phyloP scores from a whole-genome alignment of 2,329 filamentous ascomycete species.

The Rhinocladiella mackenziei region DNA sequence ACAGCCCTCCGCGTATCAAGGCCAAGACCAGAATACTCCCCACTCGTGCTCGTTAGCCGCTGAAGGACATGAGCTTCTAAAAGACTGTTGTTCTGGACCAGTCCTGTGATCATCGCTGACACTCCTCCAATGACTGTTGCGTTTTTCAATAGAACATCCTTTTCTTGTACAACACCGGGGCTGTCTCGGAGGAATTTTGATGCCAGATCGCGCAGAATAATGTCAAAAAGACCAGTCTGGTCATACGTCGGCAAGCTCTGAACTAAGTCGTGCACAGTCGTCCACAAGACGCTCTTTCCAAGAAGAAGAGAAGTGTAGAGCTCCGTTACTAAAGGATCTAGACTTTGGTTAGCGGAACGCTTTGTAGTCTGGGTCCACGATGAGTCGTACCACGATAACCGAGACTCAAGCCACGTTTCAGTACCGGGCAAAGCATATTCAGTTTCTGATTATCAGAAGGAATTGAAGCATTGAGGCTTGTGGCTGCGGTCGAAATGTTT shows the following conservation, averaged over 20 bases:
- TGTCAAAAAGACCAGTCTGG: slow-evolving; percentile 45
- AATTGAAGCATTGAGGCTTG: slow-evolving; percentile 40
- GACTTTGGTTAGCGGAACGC: slow-evolving; percentile 6
- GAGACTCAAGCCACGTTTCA: slow-evolving; percentile 61
- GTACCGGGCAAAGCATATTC: slow-evolving; percentile 43
- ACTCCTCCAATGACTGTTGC: slow-evolving; percentile 51
- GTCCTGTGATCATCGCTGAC: slow-evolving; percentile 52
- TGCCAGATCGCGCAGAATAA: slow-evolving; percentile 44
- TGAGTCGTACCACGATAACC: slow-evolving; percentile 62
- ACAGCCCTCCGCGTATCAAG: slow-evolving; percentile 65
- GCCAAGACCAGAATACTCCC: slow-evolving; percentile 61
- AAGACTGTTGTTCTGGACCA: slow-evolving; percentile 48
- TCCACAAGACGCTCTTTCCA: slow-evolving; percentile 29
- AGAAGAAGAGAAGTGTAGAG: slow-evolving; percentile 40
- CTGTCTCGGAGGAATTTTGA: slow-evolving; percentile 37
- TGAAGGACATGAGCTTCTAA: slow-evolving; percentile 55
- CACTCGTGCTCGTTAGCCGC: slow-evolving; percentile 64
- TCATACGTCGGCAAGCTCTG: slow-evolving; percentile 46
- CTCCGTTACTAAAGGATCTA: slow-evolving; percentile 41
- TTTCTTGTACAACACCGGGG: slow-evolving; percentile 15
- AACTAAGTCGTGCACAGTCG: slow-evolving; percentile 40
- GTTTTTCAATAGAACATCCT: slow-evolving; percentile 6
- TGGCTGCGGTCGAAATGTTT: slow-evolving; percentile 52
- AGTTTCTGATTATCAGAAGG: slow-evolving; percentile 27
- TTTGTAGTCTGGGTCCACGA: slow-evolving; percentile 7